Base-by-base conservation (phyloP, 257 asterid species). In the Ilex asprella region DNA sequence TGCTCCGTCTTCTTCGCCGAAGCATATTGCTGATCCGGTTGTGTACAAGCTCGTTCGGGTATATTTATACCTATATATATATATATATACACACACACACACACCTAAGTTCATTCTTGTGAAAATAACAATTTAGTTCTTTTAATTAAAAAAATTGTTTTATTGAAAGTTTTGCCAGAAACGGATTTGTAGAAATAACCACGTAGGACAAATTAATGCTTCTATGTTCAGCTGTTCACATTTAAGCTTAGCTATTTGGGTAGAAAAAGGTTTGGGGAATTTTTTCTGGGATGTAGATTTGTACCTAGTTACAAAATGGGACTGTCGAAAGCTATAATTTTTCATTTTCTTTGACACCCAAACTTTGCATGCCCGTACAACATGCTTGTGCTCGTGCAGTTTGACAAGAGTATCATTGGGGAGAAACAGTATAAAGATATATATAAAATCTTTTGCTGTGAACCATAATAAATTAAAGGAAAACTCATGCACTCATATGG, bases 1-100 rank as follows among this genome's bases (percentile, higher is more conserved):
- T 39, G 57, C 57, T 16, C 30, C 51, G 16, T 39, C 70, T 16
- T 58, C 70, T 27, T 63, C 39, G 55, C 63, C 30, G 55, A 76
- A 64, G 41, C 66, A 69, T 69, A 59, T 74, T 58, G 76, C 89
- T 67, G 92, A 78, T 75, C 97, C 95, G 56, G 78, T 90, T 70
- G 85, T 87, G 63, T 90, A 90, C 73, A 83, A 87, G 82, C 98
- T 86, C 66, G 96, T 86, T 71, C 84, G 96, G 96, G 82, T 79
- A 73, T 39, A 15, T 15, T 15, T 11, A 49, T 50, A 10, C 8
- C 15, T 44, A 44, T 44, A 8, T 1, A 44, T 44, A 44, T 21
- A 21, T 21, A 21, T 21, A 21, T 21, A 44, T 44, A 12, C 9
- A 44, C 1, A 44, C 50, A 44, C 1, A 15, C 5, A 16, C 2